Evolutionary conservation across 176 grass and related monocot genomes (phyloP).

Genomic region (Oryza nivara): DNA sequence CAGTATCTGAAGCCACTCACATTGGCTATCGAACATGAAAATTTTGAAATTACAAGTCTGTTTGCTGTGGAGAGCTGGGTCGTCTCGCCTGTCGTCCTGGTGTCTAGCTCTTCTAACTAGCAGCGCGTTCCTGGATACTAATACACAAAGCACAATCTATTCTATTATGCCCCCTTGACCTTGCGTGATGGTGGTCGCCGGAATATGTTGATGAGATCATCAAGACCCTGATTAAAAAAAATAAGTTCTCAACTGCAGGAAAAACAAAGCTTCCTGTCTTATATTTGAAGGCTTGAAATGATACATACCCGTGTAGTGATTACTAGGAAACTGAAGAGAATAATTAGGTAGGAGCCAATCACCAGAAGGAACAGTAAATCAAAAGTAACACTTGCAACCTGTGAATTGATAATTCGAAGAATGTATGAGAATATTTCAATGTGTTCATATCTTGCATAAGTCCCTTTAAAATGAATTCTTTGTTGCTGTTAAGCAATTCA

Average conservation of each 20-base stretch:
- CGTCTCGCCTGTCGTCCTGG: conserved; percentile 38
- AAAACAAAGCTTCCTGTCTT: conserved; percentile 6
- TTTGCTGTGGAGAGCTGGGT: conserved; percentile 50
- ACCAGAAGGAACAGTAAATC: conserved; percentile 84
- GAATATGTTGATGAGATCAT: conserved; percentile 98
- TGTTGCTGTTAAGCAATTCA: not conserved
- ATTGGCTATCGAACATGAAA: conserved; percentile 33
- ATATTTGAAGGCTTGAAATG: not conserved
- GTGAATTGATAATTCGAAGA: conserved; percentile 22
- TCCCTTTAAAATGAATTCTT: conserved; percentile 7
- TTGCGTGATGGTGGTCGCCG: conserved; percentile 85
- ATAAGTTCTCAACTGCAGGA: conserved; percentile 9
- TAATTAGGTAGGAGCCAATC: conserved; percentile 85
- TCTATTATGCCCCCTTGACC: conserved; percentile 81
- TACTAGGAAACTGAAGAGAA: conserved; percentile 96
- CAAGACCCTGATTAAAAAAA: conserved; percentile 66
- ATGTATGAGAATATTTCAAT: conserved; percentile 24
- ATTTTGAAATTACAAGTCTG: conserved; percentile 42
- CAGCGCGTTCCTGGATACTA: conserved; percentile 40
- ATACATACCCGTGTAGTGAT: conserved; percentile 85
- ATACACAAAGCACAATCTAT: conserved; percentile 45
- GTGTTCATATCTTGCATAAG: not conserved
- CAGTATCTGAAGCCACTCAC: conserved; percentile 31
- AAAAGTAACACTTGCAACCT: conserved; percentile 97
- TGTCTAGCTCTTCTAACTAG: conserved; percentile 60